Evolutionary conservation across 148 eudicot species (phyloP).

Genomic region (Fagopyrum tataricum): DNA sequence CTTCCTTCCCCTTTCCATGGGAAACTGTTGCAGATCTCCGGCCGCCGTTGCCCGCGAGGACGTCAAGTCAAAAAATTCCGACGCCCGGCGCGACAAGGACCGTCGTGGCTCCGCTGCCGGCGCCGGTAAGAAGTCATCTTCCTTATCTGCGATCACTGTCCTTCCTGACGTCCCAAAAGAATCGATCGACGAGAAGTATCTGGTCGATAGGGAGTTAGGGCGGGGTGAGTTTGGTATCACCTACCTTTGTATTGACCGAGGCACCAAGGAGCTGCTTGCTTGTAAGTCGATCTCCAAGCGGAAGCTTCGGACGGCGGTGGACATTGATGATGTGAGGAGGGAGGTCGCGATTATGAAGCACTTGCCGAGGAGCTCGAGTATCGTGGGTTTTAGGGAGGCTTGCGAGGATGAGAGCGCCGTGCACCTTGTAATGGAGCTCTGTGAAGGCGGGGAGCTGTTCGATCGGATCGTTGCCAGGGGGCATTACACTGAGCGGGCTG

Average conservation of each 20-base stretch:
- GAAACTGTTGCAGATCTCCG: slow-evolving; percentile 98
- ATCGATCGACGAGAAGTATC: slow-evolving; percentile 68
- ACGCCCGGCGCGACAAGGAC: slow-evolving; percentile 30
- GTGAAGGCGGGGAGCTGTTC: slow-evolving; percentile 94
- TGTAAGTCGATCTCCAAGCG: slow-evolving; percentile 92
- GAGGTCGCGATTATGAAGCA: slow-evolving; percentile 96
- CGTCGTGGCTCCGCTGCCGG: slow-evolving; percentile 15
- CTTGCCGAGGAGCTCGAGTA: slow-evolving; percentile 59
- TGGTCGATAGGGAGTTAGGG: slow-evolving; percentile 70
- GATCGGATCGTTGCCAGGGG: slow-evolving; percentile 93
- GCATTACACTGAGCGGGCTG: slow-evolving; percentile 90
- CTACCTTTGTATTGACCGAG: slow-evolving; percentile 61
- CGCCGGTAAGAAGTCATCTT: slow-evolving; percentile 18
- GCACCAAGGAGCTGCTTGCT: slow-evolving; percentile 51
- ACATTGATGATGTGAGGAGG: slow-evolving; percentile 81
- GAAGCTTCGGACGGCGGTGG: slow-evolving; percentile 79
- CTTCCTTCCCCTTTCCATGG: slow-evolving; percentile 39
- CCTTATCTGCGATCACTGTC: slow-evolving; percentile 34
- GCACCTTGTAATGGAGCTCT: slow-evolving; percentile 94
- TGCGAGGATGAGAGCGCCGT: slow-evolving; percentile 97
- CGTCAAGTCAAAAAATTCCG: slow-evolving; percentile 55
- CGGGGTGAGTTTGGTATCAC: slow-evolving; percentile 91
- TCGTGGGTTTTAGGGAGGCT: slow-evolving; percentile 75
- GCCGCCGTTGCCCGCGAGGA: slow-evolving; percentile 87
- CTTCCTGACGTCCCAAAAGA: slow-evolving; percentile 40